phyloP scores from a whole-genome alignment of 106 monocot species.

The Posidonia australis region DNA sequence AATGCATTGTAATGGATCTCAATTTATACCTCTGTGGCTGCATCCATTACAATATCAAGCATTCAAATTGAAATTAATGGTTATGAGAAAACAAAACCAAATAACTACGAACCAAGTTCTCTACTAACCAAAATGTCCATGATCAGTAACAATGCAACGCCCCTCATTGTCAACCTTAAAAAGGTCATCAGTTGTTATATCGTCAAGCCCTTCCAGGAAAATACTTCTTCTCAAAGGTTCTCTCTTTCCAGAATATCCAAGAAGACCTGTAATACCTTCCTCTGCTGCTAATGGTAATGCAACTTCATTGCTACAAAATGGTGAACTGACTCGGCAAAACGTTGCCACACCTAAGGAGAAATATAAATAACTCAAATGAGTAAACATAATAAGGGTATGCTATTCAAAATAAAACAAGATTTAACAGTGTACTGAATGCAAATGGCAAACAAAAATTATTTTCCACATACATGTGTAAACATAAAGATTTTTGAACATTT shows the following conservation, averaged over 20 bases:
- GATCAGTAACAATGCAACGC: constrained; percentile 87
- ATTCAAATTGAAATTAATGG: background rate
- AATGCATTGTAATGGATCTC: too few species aligned
- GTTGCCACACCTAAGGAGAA: constrained; percentile 72
- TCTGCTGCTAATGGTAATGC: constrained; percentile 73
- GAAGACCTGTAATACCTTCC: constrained; percentile 89
- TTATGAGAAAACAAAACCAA: background rate
- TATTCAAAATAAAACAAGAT: background rate
- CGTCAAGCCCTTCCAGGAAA: constrained; percentile 37
- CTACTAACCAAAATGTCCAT: constrained; percentile 91
- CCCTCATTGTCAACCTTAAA: constrained; percentile 80
- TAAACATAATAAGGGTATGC: background rate
- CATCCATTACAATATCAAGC: background rate
- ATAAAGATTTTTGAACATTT: too few species aligned
- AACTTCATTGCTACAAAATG: constrained; percentile 74
- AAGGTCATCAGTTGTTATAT: constrained; percentile 52
- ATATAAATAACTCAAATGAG: background rate
- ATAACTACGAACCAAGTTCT: background rate
- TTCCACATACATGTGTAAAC: too few species aligned
- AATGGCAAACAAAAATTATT: too few species aligned
- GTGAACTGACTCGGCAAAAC: constrained; percentile 74
- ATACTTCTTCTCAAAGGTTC: constrained; percentile 22
- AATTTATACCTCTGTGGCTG: too few species aligned
- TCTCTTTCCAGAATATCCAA: constrained; percentile 28
- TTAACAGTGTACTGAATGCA: too few species aligned